Base-by-base conservation (phyloP, 2,329 filamentous ascomycete species). In the Neobulgaria alba region DNA sequence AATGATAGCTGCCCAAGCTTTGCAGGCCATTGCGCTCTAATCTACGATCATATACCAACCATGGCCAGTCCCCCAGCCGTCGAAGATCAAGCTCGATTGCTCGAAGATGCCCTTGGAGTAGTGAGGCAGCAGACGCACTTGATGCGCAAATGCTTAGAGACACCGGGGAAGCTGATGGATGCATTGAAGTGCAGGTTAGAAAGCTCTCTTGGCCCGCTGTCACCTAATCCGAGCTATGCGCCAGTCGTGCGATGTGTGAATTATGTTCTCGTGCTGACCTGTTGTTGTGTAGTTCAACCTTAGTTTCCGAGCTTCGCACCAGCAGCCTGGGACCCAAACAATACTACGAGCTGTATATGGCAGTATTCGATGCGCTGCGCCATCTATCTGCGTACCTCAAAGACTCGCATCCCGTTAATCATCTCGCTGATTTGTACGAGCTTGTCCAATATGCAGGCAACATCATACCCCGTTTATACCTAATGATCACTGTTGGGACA, bases 291-390 rank as follows among this genome's bases (percentile, higher is more conserved):
- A 96, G 92, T 67, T 98, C 92, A 31, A 98, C 92, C 15, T 77
- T 98, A 49, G 90, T 98, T 46, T 95, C 92, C n/a, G 92, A 98
- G 65, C 77, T 98, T 57, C 87, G 92, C 55, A 98, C 92, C 3
- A 94, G 89, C 63, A 95, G 86, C 57, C 76, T 98, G 38, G 88
- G 92, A n/a, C 92, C 92, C 23, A 98, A 98, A 66, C 92, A 98
- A 66, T 98, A 98, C 71, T 98, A 98, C 65, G 93, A 98, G 70
- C 77, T 98, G 43, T 98, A 98, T 69, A 98, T 98, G 92, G 79
- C 92, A 51, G 88, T 98, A 48, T 98, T 98, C 66, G 92, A 98
- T 70, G 90, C 93, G 50, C 69, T 98, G 61, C 88, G 92, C 62
- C 90, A 96, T 66, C 80, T 98, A 39, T 93, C 92, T 40, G 86